A percentile compares a stretch with the other conserved stretches of the same genome.
Conservation (phyloP, 257 asterid genomes). For the Prunella vulgaris region DNA sequence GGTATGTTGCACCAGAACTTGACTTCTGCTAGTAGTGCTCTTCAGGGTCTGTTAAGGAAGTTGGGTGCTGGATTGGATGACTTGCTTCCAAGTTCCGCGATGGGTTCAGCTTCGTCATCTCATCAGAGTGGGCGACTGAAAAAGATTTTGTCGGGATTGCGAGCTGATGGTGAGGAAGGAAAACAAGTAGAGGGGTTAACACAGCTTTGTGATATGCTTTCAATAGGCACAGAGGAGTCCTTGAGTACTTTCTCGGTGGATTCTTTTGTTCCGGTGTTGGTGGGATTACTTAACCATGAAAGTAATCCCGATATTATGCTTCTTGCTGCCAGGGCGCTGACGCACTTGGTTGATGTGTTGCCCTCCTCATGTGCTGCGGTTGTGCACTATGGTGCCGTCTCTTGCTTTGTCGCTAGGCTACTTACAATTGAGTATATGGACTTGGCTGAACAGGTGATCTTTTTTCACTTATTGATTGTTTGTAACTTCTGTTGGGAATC, state of each 20-base stretch:
- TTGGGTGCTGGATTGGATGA: constrained; percentile 96
- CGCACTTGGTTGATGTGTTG: constrained; percentile 94
- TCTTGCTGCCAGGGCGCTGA: constrained; percentile 95
- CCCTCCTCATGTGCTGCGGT: constrained; percentile 97
- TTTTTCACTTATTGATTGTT: background rate
- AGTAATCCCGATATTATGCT: constrained; percentile 95
- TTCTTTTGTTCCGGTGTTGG: constrained; percentile 94
- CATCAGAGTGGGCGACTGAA: constrained; percentile 85
- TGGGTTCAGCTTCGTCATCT: constrained; percentile 75
- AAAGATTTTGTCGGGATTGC: constrained; percentile 85
- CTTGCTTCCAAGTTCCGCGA: constrained; percentile 83
- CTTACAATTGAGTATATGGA: constrained; percentile 98
- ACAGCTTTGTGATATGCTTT: constrained; percentile 93
- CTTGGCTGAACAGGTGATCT: constrained; percentile 95
- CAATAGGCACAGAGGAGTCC: constrained; percentile 94
- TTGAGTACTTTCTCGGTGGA: constrained; percentile 92
- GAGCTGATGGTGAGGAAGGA: constrained; percentile 99
- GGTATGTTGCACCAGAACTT: constrained; percentile 83
- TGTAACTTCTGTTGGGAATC: background rate
- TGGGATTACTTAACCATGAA: constrained; percentile 88
- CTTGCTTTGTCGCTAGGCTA: constrained; percentile 88
- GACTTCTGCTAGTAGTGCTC: constrained; percentile 92
- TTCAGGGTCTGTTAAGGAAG: constrained; percentile 85
- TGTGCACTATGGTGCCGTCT: constrained; percentile 96
- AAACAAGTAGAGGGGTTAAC: constrained; percentile 92